Evolutionary conservation across 2,329 filamentous ascomycete species (phyloP).

Genomic region (Elsinoe perseae): DNA sequence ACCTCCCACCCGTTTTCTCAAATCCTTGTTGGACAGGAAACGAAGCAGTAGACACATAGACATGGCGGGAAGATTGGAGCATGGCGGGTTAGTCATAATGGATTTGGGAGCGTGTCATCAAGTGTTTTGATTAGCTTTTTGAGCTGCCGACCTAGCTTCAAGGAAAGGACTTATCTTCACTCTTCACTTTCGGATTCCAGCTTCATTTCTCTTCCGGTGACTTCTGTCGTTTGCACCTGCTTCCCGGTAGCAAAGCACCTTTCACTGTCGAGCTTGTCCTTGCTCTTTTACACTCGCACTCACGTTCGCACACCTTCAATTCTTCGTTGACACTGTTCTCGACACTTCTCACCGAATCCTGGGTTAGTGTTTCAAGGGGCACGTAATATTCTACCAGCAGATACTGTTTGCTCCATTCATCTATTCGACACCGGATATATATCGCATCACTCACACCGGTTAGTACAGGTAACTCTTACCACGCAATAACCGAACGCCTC

Average conservation of each 20-base stretch:
- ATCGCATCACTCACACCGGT: too few relatives aligned
- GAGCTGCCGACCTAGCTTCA: constrained; percentile 12
- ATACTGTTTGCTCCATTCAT: too few relatives aligned
- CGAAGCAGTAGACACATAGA: constrained; percentile 14
- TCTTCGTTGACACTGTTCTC: too few relatives aligned
- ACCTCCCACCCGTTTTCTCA: constrained; percentile 31
- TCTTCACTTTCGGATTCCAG: background rate
- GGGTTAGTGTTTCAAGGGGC: too few relatives aligned
- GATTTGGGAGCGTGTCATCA: constrained; percentile 6
- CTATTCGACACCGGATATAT: too few relatives aligned
- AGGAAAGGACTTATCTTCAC: constrained; percentile 10
- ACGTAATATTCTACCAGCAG: too few relatives aligned
- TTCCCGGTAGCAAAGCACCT: background rate
- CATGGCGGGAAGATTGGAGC: constrained; percentile 5
- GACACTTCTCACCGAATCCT: too few relatives aligned
- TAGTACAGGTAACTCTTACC: too few relatives aligned
- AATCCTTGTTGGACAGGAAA: constrained; percentile 34
- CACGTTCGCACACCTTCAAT: too few relatives aligned
- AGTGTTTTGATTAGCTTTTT: background rate
- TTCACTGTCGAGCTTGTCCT: too few relatives aligned
- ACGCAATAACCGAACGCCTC: background rate
- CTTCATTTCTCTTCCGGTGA: background rate
- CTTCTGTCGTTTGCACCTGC: background rate
- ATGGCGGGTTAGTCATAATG: constrained; percentile 5
- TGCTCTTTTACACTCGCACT: too few relatives aligned